Percentiles rank a stretch among this genome's conserved stretches.
Conservation (phyloP, 1,284 basidiomycete genomes). For the Cryptococcus floricola region DNA sequence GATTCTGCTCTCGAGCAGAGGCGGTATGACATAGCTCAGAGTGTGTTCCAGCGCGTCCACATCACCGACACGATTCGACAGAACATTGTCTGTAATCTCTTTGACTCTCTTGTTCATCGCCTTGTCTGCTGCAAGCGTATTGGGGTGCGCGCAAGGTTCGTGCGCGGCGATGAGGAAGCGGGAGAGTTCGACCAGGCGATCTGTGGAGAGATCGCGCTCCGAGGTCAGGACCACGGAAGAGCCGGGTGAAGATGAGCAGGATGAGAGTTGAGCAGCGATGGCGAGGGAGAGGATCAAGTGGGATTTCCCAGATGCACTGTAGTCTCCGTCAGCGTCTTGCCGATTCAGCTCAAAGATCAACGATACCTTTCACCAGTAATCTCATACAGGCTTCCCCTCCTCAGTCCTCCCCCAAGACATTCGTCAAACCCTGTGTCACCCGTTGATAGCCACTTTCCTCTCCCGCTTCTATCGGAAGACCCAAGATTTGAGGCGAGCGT, state of each 20-base stretch:
- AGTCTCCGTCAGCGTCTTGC: slow-evolving; percentile 2
- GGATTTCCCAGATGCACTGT: slow-evolving; percentile 80
- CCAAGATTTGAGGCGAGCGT: background rate
- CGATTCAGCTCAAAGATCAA: background rate
- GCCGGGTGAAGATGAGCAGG: slow-evolving; percentile 54
- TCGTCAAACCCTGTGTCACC: slow-evolving; percentile 66
- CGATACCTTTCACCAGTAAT: slow-evolving; percentile 77
- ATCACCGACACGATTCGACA: slow-evolving; percentile 59
- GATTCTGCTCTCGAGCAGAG: slow-evolving; percentile 52
- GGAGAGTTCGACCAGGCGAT: slow-evolving; percentile 53
- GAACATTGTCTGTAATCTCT: slow-evolving; percentile 59
- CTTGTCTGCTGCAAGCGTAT: background rate
- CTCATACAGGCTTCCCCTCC: slow-evolving; percentile 74
- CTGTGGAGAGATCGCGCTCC: slow-evolving; percentile 65
- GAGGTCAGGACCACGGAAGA: slow-evolving; percentile 69
- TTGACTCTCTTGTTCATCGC: slow-evolving; percentile 15
- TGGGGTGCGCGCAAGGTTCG: background rate
- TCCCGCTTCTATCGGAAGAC: background rate
- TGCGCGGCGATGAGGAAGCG: background rate
- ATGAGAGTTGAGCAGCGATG: slow-evolving; percentile 66
- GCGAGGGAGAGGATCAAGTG: slow-evolving; percentile 76
- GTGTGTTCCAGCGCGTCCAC: slow-evolving; percentile 63
- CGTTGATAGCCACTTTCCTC: slow-evolving; percentile 52
- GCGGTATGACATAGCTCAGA: slow-evolving; percentile 62
- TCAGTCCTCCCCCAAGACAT: slow-evolving; percentile 68